These are phyloP conservation scores for Puccinia sorghi DNA, from an alignment of 1,284 basidiomycete genomes.

Conservation along the genomic window DNA sequence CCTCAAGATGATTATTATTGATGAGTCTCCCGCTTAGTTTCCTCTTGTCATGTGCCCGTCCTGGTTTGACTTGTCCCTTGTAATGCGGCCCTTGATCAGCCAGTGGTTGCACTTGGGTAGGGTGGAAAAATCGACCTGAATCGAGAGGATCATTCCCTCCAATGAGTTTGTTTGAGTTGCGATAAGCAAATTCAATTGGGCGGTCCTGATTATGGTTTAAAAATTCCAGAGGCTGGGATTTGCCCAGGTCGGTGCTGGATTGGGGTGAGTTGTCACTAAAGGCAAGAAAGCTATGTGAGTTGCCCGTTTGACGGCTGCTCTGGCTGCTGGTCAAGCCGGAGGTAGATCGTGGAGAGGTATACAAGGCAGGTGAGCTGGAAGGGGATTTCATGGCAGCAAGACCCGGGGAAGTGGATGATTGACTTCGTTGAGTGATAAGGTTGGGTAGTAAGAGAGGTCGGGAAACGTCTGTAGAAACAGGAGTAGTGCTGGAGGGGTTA, in stretches of 20 bases:
- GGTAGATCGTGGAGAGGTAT: neutral
- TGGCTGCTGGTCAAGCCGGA: neutral
- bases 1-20: conserved; percentile 1
- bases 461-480: neutral
- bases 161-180: neutral
- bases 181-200: neutral
- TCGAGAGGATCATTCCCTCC: neutral
- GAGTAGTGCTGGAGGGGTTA: neutral
- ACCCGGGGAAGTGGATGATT: neutral
- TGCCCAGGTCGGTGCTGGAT: neutral
- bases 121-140: neutral
- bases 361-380: neutral
- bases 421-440: conserved; percentile 5
- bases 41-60: neutral
- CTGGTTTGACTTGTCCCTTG: neutral
- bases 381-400: neutral
- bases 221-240: neutral
- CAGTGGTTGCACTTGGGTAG: neutral
- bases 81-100: neutral
- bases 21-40: conserved; percentile 1
- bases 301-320: neutral
- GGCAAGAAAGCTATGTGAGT: conserved; percentile 16
- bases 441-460: conserved; percentile 29
- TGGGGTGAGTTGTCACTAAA: neutral
- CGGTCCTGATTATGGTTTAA: neutral